phyloP scores from a whole-genome alignment of 106 monocot species.

The Dendrobium officinale region DNA sequence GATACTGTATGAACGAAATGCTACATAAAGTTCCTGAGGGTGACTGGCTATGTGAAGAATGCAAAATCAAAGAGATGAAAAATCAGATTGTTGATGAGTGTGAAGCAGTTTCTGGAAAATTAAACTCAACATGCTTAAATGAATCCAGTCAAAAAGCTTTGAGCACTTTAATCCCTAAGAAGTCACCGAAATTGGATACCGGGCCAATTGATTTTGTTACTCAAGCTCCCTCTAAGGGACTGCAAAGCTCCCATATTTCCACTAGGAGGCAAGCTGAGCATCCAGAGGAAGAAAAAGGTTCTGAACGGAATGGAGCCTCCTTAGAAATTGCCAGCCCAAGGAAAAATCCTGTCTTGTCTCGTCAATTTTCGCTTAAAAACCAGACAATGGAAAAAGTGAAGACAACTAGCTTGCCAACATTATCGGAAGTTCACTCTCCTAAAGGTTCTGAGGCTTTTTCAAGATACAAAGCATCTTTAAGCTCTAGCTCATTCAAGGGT shows the following conservation, averaged over 20 bases:
- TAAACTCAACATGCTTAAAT: slow-evolving; percentile 16
- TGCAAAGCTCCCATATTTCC: slow-evolving; percentile 13
- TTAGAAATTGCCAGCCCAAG: slow-evolving; percentile 7
- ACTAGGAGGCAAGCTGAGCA: slow-evolving; percentile 8
- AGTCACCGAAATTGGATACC: slow-evolving; percentile 11
- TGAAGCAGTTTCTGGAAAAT: slow-evolving; percentile 13
- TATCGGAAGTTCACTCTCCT: slow-evolving; percentile 14
- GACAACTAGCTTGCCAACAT: not conserved
- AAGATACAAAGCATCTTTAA: slow-evolving; percentile 8
- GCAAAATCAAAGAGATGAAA: slow-evolving; percentile 44
- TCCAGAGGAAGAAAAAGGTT: slow-evolving; percentile 10
- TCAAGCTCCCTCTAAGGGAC: slow-evolving; percentile 5
- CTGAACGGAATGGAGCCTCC: slow-evolving; percentile 13
- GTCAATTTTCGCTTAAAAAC: slow-evolving; percentile 35
- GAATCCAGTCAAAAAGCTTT: slow-evolving; percentile 21
- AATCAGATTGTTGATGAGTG: slow-evolving; percentile 24
- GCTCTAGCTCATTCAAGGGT: slow-evolving; percentile 11
- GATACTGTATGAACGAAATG: slow-evolving; percentile 79
- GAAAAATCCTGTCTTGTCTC: slow-evolving; percentile 12
- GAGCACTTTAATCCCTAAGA: slow-evolving; percentile 6
- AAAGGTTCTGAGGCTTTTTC: slow-evolving; percentile 14
- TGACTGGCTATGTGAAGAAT: slow-evolving; percentile 91
- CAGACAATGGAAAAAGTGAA: slow-evolving; percentile 27
- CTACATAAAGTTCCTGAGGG: slow-evolving; percentile 72
- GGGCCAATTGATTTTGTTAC: slow-evolving; percentile 3